Evolutionary conservation across 2,329 filamentous ascomycete species (phyloP).

Genomic region (Cladophialophora exuberans): DNA sequence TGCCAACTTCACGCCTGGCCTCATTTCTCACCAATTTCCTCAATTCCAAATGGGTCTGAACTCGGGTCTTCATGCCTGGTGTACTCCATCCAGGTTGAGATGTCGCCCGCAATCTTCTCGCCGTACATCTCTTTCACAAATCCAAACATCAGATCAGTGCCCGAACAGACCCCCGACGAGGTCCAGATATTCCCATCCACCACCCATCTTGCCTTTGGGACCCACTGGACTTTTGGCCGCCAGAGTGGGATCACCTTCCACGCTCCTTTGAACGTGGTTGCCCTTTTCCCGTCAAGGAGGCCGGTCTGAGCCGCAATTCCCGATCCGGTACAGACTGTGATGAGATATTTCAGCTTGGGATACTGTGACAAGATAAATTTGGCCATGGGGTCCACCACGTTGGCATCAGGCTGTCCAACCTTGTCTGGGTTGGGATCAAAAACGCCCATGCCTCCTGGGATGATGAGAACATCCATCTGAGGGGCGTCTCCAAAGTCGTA

Average conservation of each 20-base stretch:
- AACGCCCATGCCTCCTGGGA: constrained; percentile 65
- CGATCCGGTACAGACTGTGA: constrained; percentile 70
- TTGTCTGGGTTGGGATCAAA: constrained; percentile 11
- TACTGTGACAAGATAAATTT: constrained; percentile 7
- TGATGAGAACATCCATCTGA: constrained; percentile 60
- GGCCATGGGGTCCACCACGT: constrained; percentile 14
- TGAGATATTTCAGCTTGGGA: constrained; percentile 27
- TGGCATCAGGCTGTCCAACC: no score
- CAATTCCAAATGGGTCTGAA: constrained; percentile 59
- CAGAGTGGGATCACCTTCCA: constrained; percentile 54
- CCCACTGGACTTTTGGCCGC: constrained; percentile 61
- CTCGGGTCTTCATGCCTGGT: constrained; percentile 54
- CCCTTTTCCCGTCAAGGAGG: constrained; percentile 61
- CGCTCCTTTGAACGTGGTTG: constrained; percentile 62
- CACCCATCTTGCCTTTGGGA: constrained; percentile 64
- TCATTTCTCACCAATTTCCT: no score
- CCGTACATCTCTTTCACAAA: constrained; percentile 60
- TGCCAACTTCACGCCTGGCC: no score
- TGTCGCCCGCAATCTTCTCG: constrained; percentile 49
- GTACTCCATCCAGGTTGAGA: constrained; percentile 62
- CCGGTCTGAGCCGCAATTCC: constrained; percentile 62
- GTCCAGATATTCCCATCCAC: constrained; percentile 69
- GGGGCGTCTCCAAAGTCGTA: constrained; percentile 48
- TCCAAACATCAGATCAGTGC: constrained; percentile 63
- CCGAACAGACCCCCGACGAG: constrained; percentile 63